Evolutionary conservation across 257 asterid species (phyloP).

Genomic region (Plantago major): DNA sequence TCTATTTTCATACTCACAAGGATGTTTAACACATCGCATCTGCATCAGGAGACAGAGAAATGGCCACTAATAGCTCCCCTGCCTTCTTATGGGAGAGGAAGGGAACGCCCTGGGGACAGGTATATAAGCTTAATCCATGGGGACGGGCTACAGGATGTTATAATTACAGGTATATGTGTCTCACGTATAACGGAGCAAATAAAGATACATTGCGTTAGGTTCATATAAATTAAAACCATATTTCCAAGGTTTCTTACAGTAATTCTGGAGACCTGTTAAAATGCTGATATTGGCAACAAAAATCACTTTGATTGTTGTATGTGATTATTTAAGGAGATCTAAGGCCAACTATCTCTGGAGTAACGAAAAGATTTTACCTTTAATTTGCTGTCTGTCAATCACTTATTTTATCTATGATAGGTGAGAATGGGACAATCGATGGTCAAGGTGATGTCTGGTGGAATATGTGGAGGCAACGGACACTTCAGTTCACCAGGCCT

Average conservation of each 20-base stretch:
- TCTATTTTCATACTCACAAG: neutral
- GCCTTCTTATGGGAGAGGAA: constrained; percentile 76
- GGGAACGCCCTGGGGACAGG: constrained; percentile 63
- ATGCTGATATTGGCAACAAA: neutral
- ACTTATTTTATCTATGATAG: constrained; percentile 26
- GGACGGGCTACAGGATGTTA: constrained; percentile 48
- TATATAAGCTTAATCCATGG: constrained; percentile 64
- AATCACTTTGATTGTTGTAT: neutral
- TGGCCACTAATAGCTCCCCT: constrained; percentile 78
- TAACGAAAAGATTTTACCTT: neutral
- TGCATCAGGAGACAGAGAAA: constrained; percentile 45
- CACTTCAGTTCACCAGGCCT: constrained; percentile 56
- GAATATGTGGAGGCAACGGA: constrained; percentile 64
- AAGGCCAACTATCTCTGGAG: neutral
- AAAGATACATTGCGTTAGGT: neutral
- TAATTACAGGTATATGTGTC: constrained; percentile 49
- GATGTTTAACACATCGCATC: constrained; percentile 27
- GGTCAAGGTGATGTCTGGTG: constrained; percentile 77
- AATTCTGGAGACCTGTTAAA: neutral
- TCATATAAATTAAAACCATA: neutral
- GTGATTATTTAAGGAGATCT: constrained; percentile 1
- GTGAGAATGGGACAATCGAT: constrained; percentile 76
- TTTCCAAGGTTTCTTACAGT: constrained; percentile 1
- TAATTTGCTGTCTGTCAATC: neutral
- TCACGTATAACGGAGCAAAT: neutral